phyloP scores from a whole-genome alignment of 331 rosid genomes.

The Rhamnella rubrinervis region DNA sequence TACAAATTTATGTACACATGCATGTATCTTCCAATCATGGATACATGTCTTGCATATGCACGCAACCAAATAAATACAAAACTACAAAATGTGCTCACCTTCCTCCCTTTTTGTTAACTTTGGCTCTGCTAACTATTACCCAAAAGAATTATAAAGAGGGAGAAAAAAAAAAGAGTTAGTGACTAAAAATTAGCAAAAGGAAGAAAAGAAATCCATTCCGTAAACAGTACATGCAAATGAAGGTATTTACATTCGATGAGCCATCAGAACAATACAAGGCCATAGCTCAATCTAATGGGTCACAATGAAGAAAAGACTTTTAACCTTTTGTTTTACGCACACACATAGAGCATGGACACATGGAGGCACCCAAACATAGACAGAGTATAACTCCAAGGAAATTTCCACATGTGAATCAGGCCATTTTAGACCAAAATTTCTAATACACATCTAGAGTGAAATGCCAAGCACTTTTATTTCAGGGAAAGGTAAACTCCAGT shows the following conservation, averaged over 20 bases:
- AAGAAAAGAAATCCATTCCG: background rate
- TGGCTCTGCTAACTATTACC: slow-evolving; percentile 62
- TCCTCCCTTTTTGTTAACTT: slow-evolving; percentile 71
- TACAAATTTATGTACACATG: slow-evolving; percentile 2
- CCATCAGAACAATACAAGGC: background rate
- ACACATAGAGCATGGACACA: too few species aligned
- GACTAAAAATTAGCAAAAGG: background rate
- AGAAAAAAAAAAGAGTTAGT: slow-evolving; percentile 21
- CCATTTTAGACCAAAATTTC: too few species aligned
- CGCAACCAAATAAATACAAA: background rate
- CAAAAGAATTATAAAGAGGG: slow-evolving; percentile 10
- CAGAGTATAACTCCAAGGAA: too few species aligned
- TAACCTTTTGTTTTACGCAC: too few species aligned
- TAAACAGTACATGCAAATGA: background rate
- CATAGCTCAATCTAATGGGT: background rate
- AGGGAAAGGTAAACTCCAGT: too few species aligned
- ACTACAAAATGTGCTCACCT: slow-evolving; percentile 44
- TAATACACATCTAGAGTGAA: too few species aligned
- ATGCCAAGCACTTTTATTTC: too few species aligned
- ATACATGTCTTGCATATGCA: slow-evolving; percentile 1
- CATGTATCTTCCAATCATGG: background rate
- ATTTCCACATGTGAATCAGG: too few species aligned
- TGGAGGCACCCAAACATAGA: too few species aligned
- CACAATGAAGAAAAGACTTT: too few species aligned
- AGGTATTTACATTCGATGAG: background rate